Conservation (phyloP, 352 stramenopile species). For the Phytophthora sp. region DNA sequence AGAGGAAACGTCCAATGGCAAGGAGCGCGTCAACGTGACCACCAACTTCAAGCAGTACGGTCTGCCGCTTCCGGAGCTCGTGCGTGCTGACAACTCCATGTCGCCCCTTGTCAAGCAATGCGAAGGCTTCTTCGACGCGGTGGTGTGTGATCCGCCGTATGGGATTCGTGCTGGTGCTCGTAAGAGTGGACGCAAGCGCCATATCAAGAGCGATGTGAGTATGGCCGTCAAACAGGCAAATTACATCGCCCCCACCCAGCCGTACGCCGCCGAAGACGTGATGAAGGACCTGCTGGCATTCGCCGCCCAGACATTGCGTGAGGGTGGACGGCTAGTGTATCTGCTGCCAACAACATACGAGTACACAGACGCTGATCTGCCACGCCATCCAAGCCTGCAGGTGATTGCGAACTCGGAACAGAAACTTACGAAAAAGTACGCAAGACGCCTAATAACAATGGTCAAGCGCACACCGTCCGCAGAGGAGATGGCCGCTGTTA, state of each 20-base stretch:
- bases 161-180: conserved; percentile 93
- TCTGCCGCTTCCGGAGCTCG: conserved; percentile 93
- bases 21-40: conserved; percentile 68
- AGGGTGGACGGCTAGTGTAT: conserved; percentile 87
- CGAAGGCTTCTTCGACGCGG: conserved; percentile 82
- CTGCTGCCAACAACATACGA: conserved; percentile 85
- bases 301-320: conserved; percentile 69
- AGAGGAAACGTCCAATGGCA: conserved; percentile 8
- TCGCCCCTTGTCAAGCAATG: conserved; percentile 61
- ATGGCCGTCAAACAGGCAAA: conserved; percentile 68
- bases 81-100: conserved; percentile 92
- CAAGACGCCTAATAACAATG: conserved; percentile 89
- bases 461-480: conserved; percentile 56
- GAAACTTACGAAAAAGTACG: conserved; percentile 85
- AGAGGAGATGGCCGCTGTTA: conserved; percentile 21
- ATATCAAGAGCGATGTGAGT: conserved; percentile 37
- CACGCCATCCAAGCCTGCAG: conserved; percentile 69
- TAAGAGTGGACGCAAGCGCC: conserved; percentile 86
- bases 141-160: conserved; percentile 95
- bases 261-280: conserved; percentile 96
- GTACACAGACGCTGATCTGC: conserved; percentile 83
- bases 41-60: conserved; percentile 95
- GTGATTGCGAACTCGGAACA: conserved; percentile 85
- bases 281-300: conserved; percentile 97
- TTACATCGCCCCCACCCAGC: conserved; percentile 96